Evolutionary conservation across 2,329 filamentous ascomycete species (phyloP).

Genomic region (Fusarium torulosum): DNA sequence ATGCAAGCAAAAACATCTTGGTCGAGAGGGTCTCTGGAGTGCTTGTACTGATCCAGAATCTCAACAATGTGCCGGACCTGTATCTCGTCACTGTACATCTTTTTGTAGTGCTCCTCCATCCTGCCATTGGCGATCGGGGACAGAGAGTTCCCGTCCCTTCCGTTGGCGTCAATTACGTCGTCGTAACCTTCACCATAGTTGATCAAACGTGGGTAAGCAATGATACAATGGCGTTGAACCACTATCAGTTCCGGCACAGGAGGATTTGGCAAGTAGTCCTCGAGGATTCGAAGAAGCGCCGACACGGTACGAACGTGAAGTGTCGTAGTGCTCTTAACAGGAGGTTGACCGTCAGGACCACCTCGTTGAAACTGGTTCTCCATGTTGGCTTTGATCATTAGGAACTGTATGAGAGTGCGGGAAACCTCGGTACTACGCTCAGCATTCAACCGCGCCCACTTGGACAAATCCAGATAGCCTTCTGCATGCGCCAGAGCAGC

Average conservation of each 20-base stretch:
- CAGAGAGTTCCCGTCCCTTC: constrained; percentile 83
- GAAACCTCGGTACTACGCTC: constrained; percentile 77
- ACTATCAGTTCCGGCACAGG: constrained; percentile 77
- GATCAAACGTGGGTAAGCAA: constrained; percentile 91
- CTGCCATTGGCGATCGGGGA: constrained; percentile 83
- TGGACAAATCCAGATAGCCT: constrained; percentile 80
- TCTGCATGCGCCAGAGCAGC: constrained; percentile 87
- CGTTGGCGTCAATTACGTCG: constrained; percentile 89
- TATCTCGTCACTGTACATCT: constrained; percentile 94
- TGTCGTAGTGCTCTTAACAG: constrained; percentile 74
- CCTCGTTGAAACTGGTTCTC: constrained; percentile 79
- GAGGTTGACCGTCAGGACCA: constrained; percentile 70
- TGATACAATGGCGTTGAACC: constrained; percentile 89
- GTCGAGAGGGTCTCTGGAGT: constrained; percentile 83
- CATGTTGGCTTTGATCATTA: constrained; percentile 85
- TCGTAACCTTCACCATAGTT: constrained; percentile 96
- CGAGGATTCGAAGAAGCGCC: constrained; percentile 81
- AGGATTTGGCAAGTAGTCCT: constrained; percentile 73
- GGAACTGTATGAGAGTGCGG: constrained; percentile 79
- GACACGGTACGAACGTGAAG: constrained; percentile 89
- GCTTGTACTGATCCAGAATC: constrained; percentile 87
- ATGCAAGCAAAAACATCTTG: constrained; percentile 98
- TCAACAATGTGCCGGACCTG: constrained; percentile 88
- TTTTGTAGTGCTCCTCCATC: constrained; percentile 98
- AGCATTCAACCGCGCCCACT: constrained; percentile 81